Base-by-base conservation (phyloP, 371 early-diverging fungal genomes). In the Mortierella sp. region DNA sequence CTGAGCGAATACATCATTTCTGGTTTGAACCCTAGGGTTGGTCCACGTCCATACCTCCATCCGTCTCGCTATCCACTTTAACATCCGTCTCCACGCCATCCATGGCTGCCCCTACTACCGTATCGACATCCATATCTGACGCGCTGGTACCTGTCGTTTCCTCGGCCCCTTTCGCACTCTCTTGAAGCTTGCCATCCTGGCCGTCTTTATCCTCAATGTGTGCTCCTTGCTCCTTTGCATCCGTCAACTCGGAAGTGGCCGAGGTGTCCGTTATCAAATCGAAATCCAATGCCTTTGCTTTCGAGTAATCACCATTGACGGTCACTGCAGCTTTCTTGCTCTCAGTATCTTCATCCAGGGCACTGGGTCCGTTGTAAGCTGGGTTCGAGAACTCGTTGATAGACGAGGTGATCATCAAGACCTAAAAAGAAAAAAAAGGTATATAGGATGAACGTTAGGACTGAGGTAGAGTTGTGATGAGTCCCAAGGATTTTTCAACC, bases 391-490 rank as follows among this genome's bases (percentile, higher is more conserved):
- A 78, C 43, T 78, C 64, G 38, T 56, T 57, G 38, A 71, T 60
- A 10, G 78, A 72, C 16, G 78, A 78, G 7, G 78, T 78, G 18
- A 78, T 72, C 64, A 63, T 71, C 45, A 78, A 30, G 13, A 78
- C 78, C 78, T 78, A 18, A 18, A 26, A 19, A 52, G 12, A 2
- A 52, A 19, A 30, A 56, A 39, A 2, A 45, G 39, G 0, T 14
- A n/a, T 23, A 14, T 16, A 47, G 27, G 1, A 56, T 10, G 12
- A 10, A 8, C 39, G 7, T 14, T 39, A 14, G 39, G 39, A 39
- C 8, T 39, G 7, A 39, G 39, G n/a, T n/a, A n/a, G n/a, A n/a
- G n/a, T n/a, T n/a, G n/a, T n/a, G n/a, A n/a, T n/a, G n/a, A n/a
- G n/a, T n/a, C n/a, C n/a, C n/a, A n/a, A n/a, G n/a, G n/a, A n/a